These are phyloP conservation scores for Scenedesmus sp. DNA, from an alignment of 163 green algal genomes.

Conservation along the genomic window DNA sequence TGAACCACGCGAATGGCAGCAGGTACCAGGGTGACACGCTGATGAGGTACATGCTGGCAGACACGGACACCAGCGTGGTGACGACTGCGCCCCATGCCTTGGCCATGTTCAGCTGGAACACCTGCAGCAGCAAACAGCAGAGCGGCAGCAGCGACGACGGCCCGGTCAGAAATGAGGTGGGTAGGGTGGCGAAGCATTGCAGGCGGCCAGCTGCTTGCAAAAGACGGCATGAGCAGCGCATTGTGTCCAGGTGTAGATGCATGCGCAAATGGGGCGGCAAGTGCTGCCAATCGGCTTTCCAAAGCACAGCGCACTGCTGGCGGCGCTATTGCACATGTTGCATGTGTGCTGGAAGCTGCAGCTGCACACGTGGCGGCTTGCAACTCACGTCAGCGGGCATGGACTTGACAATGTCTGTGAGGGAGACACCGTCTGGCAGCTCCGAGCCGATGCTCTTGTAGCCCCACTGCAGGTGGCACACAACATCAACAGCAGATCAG, in stretches of 20 bases:
- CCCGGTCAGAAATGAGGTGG: background rate
- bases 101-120: constrained; percentile 92
- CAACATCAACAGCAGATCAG: constrained; percentile 50
- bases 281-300: no score
- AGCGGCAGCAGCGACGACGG: background rate
- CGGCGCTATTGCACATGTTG: no score
- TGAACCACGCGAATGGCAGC: constrained; percentile 91
- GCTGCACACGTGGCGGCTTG: background rate
- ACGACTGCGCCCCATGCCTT: constrained; percentile 88
- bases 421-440: constrained; percentile 83
- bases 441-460: constrained; percentile 87
- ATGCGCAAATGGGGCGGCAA: no score
- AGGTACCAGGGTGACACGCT: constrained; percentile 90
- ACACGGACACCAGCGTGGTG: constrained; percentile 79
- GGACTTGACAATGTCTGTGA: constrained; percentile 86
- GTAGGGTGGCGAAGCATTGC: background rate
- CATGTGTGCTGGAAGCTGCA: background rate
- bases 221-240: no score
- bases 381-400: constrained; percentile 80
- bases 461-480: constrained; percentile 70
- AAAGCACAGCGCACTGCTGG: no score
- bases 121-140: constrained; percentile 64
- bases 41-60: constrained; percentile 85
- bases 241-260: no score
- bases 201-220: background rate